A percentile compares a stretch with the other conserved stretches of the same genome.
Conservation (phyloP, 306 rosid species). For the Prunus armeniaca region DNA sequence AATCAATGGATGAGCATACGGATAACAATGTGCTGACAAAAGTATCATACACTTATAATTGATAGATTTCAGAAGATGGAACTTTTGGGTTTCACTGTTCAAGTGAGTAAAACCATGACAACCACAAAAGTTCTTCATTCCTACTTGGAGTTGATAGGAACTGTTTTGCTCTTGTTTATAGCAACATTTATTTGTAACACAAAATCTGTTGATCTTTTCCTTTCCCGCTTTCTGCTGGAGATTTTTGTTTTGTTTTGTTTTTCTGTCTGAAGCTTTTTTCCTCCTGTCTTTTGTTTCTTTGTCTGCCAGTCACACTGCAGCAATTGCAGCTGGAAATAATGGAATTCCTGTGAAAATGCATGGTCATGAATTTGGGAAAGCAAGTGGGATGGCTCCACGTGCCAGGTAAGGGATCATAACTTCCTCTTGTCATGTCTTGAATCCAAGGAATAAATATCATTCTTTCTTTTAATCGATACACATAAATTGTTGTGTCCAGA, state of each 20-base stretch:
- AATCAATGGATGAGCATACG: background rate
- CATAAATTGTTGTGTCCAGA: constrained; percentile 48
- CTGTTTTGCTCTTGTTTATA: background rate
- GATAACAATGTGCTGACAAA: background rate
- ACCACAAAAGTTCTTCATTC: background rate
- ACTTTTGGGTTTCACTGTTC: constrained; percentile 8
- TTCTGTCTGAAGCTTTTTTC: constrained; percentile 10
- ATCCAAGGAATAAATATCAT: constrained; percentile 28
- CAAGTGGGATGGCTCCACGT: constrained; percentile 99
- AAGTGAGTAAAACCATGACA: background rate
- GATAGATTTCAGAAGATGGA: background rate
- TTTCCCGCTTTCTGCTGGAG: background rate
- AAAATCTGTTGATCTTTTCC: background rate
- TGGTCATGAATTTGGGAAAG: constrained; percentile 96
- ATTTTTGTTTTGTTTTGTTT: background rate
- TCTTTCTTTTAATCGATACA: constrained; percentile 22
- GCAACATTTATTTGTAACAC: background rate
- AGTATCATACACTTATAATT: background rate
- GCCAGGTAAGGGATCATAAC: constrained; percentile 71
- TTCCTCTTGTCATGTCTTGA: constrained; percentile 5
- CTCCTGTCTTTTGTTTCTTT: constrained; percentile 19
- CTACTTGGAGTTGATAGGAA: background rate
- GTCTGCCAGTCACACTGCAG: constrained; percentile 83
- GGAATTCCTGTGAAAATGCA: constrained; percentile 94
- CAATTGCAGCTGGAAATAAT: constrained; percentile 99